A percentile compares a stretch with the other conserved stretches of the same genome.
Evolutionary conservation across 2,329 filamentous ascomycete species (phyloP).

Genomic region (Cytospora leucostoma): DNA sequence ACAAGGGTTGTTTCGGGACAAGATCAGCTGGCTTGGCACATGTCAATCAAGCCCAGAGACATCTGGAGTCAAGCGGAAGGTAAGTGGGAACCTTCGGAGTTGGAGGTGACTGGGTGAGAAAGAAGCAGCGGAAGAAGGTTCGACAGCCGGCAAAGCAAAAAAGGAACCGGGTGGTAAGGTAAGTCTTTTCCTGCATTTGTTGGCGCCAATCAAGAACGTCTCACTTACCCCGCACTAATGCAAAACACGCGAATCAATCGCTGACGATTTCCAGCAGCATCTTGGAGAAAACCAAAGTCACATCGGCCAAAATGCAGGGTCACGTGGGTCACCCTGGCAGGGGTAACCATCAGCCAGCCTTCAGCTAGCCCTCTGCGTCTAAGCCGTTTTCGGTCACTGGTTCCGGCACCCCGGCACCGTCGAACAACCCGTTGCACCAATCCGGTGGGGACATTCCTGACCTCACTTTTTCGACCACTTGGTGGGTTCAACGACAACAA

Average conservation of each 20-base stretch:
- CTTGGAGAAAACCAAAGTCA: neutral
- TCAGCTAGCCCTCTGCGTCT: too few relatives aligned
- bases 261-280: constrained; percentile 9
- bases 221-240: constrained; percentile 18
- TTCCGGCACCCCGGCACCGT: too few relatives aligned
- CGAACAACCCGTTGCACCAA: too few relatives aligned
- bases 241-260: constrained; percentile 19
- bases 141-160: neutral
- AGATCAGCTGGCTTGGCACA: constrained; percentile 3
- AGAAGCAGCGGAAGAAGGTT: neutral
- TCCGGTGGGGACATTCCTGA: too few relatives aligned
- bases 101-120: neutral
- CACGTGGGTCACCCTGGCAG: too few relatives aligned
- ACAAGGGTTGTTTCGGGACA: neutral
- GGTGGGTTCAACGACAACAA: too few relatives aligned
- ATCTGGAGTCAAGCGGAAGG: too few relatives aligned
- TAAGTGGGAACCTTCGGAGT: neutral
- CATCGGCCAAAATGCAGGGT: neutral
- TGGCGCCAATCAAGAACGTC: constrained; percentile 7
- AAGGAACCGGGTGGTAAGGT: neutral
- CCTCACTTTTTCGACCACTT: too few relatives aligned
- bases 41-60: neutral
- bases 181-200: constrained; percentile 14
- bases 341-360: too few relatives aligned
- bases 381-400: too few relatives aligned